These are phyloP conservation scores for Zasmidium cellare DNA, from an alignment of 2,329 filamentous ascomycete species.

Conservation along the genomic window DNA sequence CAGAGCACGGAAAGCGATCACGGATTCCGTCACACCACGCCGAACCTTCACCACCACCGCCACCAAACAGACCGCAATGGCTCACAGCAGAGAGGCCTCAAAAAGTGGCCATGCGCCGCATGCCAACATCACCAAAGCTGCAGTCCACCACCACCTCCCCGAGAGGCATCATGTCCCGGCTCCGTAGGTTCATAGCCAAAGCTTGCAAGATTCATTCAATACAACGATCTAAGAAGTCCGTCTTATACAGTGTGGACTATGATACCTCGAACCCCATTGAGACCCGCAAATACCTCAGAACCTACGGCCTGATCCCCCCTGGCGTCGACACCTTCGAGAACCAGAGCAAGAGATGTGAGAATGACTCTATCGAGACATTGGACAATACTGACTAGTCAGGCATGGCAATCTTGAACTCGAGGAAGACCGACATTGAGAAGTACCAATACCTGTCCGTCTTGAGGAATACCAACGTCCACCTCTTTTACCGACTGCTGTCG, in stretches of 20 bases:
- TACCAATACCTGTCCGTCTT: constrained; percentile 78
- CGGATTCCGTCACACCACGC: background rate
- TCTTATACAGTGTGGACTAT: constrained; percentile 40
- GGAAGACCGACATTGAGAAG: constrained; percentile 73
- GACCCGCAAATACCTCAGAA: constrained; percentile 52
- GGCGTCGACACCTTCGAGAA: constrained; percentile 51
- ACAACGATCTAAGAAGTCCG: constrained; percentile 12
- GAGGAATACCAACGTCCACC: constrained; percentile 73
- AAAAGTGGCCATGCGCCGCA: constrained; percentile 27
- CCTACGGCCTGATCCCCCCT: constrained; percentile 55
- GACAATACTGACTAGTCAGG: constrained; percentile 46
- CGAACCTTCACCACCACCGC: constrained; percentile 3
- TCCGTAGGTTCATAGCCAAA: constrained; percentile 20
- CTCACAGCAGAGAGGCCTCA: constrained; percentile 8
- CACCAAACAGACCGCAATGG: constrained; percentile 5
- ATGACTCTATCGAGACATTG: constrained; percentile 1
- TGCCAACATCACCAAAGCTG: constrained; percentile 35
- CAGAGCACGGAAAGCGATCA: background rate
- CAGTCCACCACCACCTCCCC: constrained; percentile 31
- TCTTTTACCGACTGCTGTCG: constrained; percentile 81
- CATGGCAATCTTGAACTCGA: constrained; percentile 71
- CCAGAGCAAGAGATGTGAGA: constrained; percentile 53
- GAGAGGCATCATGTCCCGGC: constrained; percentile 32
- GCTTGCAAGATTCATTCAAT: constrained; percentile 3
- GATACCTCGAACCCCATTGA: constrained; percentile 51